phyloP scores from a whole-genome alignment of 176 grass and related monocot species.

The Alloteropsis semialata region DNA sequence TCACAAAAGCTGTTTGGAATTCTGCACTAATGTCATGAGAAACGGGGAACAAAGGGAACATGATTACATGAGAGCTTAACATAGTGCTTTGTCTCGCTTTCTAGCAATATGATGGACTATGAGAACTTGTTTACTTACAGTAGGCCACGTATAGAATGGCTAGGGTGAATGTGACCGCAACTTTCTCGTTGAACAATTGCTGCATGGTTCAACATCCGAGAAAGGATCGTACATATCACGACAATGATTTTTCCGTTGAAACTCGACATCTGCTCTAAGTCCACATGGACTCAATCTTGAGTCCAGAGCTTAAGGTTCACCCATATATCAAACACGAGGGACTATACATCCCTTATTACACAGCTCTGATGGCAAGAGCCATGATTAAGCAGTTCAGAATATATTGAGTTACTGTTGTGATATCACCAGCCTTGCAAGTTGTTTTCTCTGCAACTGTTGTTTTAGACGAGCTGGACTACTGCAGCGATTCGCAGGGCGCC shows the following conservation, averaged over 20 bases:
- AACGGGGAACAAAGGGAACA: too few species aligned
- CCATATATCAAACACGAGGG: not conserved
- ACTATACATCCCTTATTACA: conserved; percentile 17
- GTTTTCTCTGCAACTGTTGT: not conserved
- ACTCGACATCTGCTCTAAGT: not conserved
- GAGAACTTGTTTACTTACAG: too few species aligned
- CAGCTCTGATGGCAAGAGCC: not conserved
- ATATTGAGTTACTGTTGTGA: not conserved
- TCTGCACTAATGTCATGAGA: too few species aligned
- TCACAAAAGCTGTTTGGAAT: too few species aligned
- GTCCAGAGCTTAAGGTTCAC: not conserved
- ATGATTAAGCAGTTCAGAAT: not conserved
- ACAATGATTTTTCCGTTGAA: not conserved
- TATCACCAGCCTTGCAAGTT: not conserved
- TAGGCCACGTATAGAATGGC: too few species aligned
- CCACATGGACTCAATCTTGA: not conserved
- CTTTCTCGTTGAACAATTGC: too few species aligned
- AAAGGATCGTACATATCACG: not conserved
- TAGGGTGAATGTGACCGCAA: too few species aligned
- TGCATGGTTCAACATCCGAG: not conserved
- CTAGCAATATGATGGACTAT: too few species aligned
- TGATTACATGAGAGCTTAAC: too few species aligned
- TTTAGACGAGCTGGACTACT: conserved; percentile 84
- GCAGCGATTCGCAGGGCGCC: conserved; percentile 79
- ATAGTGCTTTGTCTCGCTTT: too few species aligned